Evolutionary conservation across 176 grass and related monocot species (phyloP).

Genomic region (Oryza nivara): DNA sequence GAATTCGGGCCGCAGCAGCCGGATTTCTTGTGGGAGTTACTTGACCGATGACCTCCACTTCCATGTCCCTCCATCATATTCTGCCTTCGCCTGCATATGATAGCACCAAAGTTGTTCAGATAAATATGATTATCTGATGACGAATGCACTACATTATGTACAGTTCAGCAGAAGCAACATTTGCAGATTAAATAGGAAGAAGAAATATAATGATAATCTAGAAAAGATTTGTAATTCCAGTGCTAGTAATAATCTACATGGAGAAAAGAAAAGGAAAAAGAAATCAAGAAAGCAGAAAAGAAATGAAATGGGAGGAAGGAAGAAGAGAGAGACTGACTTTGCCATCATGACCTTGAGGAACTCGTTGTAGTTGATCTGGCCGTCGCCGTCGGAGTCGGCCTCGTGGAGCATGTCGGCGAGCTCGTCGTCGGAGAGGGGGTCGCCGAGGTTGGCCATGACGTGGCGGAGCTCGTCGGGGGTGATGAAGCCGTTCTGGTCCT

Average conservation of each 20-base stretch:
- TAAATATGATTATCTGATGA: background rate
- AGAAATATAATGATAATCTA: too few species aligned
- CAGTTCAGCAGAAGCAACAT: background rate
- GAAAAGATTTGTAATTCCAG: background rate
- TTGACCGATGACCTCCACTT: background rate
- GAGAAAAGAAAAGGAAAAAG: too few species aligned
- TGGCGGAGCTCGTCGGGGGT: constrained; percentile 65
- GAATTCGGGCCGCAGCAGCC: constrained; percentile 16
- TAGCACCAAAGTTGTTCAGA: background rate
- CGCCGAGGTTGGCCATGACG: constrained; percentile 77
- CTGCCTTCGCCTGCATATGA: constrained; percentile 43
- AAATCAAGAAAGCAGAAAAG: too few species aligned
- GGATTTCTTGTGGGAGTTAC: background rate
- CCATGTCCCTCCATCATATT: constrained; percentile 34
- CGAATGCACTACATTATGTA: background rate
- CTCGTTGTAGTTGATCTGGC: constrained; percentile 86
- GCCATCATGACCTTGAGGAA: constrained; percentile 89
- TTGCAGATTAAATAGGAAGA: background rate
- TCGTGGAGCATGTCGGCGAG: constrained; percentile 75
- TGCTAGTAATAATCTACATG: background rate
- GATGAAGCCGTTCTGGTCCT: constrained; percentile 86
- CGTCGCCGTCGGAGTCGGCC: constrained; percentile 73
- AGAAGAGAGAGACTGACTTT: constrained; percentile 50
- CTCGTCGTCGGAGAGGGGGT: constrained; percentile 61
- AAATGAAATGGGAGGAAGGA: too few species aligned